Evolutionary conservation across 208 protist species (phyloP).

Genomic region (Blastocrithidia nonstop): DNA sequence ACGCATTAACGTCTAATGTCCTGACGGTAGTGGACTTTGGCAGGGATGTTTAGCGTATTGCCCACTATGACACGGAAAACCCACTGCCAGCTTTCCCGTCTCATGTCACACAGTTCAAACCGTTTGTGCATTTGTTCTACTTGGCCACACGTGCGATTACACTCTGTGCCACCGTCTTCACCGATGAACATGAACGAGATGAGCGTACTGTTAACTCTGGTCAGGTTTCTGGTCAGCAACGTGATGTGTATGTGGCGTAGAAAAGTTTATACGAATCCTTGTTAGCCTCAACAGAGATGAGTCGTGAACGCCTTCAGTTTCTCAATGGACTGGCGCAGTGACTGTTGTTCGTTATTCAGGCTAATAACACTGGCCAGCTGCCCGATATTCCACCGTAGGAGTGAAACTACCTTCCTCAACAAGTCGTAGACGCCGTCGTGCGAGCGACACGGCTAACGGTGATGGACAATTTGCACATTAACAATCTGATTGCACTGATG

Average conservation of each 20-base stretch:
- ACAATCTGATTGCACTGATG: constrained; percentile 69
- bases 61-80: constrained; percentile 32
- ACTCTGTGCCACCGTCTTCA: constrained; percentile 27
- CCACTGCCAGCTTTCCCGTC: constrained; percentile 21
- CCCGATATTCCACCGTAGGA: constrained; percentile 21
- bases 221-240: constrained; percentile 22
- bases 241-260: constrained; percentile 23
- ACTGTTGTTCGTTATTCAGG: constrained; percentile 63
- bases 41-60: constrained; percentile 59
- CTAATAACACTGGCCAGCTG: constrained; percentile 20
- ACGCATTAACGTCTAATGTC: too few relatives aligned
- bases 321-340: constrained; percentile 59
- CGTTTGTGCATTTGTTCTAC: constrained; percentile 69
- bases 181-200: constrained; percentile 45
- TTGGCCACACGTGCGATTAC: constrained; percentile 37
- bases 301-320: constrained; percentile 33
- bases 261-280: constrained; percentile 46
- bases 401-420: constrained; percentile 75
- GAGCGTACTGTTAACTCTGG: constrained; percentile 30
- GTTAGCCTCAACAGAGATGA: constrained; percentile 21
- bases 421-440: constrained; percentile 68
- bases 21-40: constrained; percentile 30
- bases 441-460: constrained; percentile 36
- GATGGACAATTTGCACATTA: constrained; percentile 30
- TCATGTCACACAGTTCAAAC: constrained; percentile 29